Evolutionary conservation across 1,284 basidiomycete species (phyloP), one percentile per base, ranked within the genome.

Genomic region (Malassezia caprae): DNA sequence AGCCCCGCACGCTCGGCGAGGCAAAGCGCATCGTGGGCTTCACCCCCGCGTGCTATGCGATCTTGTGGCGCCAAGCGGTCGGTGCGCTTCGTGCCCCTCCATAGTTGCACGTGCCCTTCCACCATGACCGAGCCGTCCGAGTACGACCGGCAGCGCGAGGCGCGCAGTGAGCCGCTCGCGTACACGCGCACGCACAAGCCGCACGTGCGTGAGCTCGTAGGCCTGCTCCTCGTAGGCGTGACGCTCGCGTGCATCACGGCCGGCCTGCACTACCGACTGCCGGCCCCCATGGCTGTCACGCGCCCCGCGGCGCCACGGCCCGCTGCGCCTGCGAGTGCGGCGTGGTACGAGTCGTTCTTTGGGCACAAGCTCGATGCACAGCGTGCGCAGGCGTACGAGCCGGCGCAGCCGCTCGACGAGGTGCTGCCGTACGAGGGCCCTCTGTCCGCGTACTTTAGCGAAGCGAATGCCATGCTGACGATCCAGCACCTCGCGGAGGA

Each of bases 1-100:
- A 81, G 32, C 88, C 88, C 0, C 79, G 79, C 8, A 88, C 81
- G 32, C 81, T 90, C 52, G 59, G 49, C n/a, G 57, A 63, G 54
- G 65, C 63, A 2, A 68, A 65, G 54, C 63, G 62, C 41, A 59
- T 68, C 21, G 56, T 56, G 0, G 64, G 65, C 10, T 68, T 62
- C 46, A 68, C 64, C 19, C 64, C 65, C 8, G 58, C 62, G 17
- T 60, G 60, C 44, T 68, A 62, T 37, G 65, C 65, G 12, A 58
- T 63, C 21, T 51, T 68, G 11, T 68, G 65, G 65, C 53, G 64
- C 8, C 45, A 48, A 15, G 46, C 46, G 23, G 26, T 32, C 28
- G 12, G 12, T 12, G 44, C 44, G 41, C 41, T 13, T 4, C 41
- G 23, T 15, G 11, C 27, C 4, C 23, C 41, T 26, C 24, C 24